Conservation (phyloP, 1,139 yeast species). For the Oligophagozyma castellii region DNA sequence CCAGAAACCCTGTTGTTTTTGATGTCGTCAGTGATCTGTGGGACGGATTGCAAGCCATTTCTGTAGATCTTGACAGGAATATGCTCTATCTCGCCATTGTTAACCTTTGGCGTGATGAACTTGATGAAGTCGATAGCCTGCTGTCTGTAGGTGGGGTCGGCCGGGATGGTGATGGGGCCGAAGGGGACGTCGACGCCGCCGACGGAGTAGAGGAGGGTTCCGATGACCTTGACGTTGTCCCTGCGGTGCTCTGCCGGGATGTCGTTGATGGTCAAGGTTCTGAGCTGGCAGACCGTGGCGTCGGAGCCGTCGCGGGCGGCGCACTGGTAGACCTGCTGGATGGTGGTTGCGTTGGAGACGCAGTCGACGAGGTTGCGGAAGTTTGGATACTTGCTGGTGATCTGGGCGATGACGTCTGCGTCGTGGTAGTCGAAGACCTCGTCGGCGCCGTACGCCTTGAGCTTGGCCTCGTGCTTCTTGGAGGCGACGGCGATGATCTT, state of each 20-base stretch:
- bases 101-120: slow-evolving; percentile 14
- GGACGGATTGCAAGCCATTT: slow-evolving; percentile 16
- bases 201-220: slow-evolving; percentile 15
- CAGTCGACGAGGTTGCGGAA: slow-evolving; percentile 31
- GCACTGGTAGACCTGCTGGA: slow-evolving; percentile 30
- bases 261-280: slow-evolving; percentile 10
- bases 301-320: slow-evolving; percentile 24
- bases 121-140: slow-evolving; percentile 12
- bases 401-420: slow-evolving; percentile 34
- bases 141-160: slow-evolving; percentile 14
- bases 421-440: slow-evolving; percentile 45
- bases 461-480: slow-evolving; percentile 25
- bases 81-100: slow-evolving; percentile 18
- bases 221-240: slow-evolving; percentile 15
- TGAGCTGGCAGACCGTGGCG: slow-evolving; percentile 12
- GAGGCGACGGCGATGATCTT: slow-evolving; percentile 36
- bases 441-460: slow-evolving; percentile 40
- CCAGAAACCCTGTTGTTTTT: slow-evolving; percentile 20
- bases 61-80: slow-evolving; percentile 17
- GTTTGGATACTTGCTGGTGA: slow-evolving; percentile 32
- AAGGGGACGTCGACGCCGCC: slow-evolving; percentile 19
- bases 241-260: slow-evolving; percentile 17
- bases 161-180: slow-evolving; percentile 16
- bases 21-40: slow-evolving; percentile 16
- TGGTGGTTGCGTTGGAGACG: slow-evolving; percentile 30